Percentiles rank a stretch among this genome's conserved stretches.
Evolutionary conservation across 1,284 basidiomycete species (phyloP).

Genomic region (Mycena citricolor): DNA sequence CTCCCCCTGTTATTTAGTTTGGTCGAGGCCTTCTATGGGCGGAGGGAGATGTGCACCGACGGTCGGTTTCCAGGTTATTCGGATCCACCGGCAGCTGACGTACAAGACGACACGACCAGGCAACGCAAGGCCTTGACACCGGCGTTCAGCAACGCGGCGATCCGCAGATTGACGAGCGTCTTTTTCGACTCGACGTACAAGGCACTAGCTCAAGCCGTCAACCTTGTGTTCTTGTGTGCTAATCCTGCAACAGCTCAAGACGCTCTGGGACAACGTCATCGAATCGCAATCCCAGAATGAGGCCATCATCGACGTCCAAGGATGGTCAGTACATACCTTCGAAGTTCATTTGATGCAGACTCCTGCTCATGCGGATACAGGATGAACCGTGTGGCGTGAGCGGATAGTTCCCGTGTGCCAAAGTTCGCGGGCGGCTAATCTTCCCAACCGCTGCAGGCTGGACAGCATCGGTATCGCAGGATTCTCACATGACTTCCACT

Average conservation of each 20-base stretch:
- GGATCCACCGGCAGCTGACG: background rate
- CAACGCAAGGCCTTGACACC: slow-evolving; percentile 43
- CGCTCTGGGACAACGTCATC: slow-evolving; percentile 49
- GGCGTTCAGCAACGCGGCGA: slow-evolving; percentile 41
- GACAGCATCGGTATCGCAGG: slow-evolving; percentile 59
- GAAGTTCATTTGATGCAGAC: background rate
- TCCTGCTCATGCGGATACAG: slow-evolving; percentile 24
- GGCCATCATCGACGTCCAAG: slow-evolving; percentile 53
- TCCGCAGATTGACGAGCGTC: slow-evolving; percentile 35
- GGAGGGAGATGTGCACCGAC: slow-evolving; percentile 51
- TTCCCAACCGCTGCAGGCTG: slow-evolving; percentile 37
- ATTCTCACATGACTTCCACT: slow-evolving; percentile 56
- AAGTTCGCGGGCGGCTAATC: too few relatives aligned
- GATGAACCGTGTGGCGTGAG: slow-evolving; percentile 53
- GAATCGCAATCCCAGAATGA: slow-evolving; percentile 33
- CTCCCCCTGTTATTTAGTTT: slow-evolving; percentile 34
- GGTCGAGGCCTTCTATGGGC: slow-evolving; percentile 50
- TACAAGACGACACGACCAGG: slow-evolving; percentile 1
- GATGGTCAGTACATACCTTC: slow-evolving; percentile 40
- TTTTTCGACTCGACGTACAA: slow-evolving; percentile 51
- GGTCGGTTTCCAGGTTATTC: slow-evolving; percentile 23
- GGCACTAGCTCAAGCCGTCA: slow-evolving; percentile 30
- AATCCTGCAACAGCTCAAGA: slow-evolving; percentile 39
- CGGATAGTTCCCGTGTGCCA: background rate
- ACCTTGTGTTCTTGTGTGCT: background rate